Evolutionary conservation across 352 stramenopile genomes (phyloP).

Genomic region (Phytophthora pluvialis): DNA sequence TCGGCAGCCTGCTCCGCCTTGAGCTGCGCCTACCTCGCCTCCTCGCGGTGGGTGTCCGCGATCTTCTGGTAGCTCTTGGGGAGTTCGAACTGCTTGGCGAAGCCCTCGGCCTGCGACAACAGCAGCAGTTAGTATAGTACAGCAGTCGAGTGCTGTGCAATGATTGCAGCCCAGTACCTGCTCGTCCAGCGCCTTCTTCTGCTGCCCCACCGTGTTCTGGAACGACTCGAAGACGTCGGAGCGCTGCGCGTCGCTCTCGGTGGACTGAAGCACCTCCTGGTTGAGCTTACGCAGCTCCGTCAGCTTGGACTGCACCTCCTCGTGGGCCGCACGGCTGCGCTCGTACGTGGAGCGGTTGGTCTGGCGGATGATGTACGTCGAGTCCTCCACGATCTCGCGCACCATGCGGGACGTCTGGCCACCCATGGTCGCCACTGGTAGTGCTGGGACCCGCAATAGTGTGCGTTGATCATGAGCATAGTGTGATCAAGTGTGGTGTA

Average conservation of each 20-base stretch:
- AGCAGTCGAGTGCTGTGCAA: constrained; percentile 1
- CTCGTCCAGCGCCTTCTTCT: constrained; percentile 74
- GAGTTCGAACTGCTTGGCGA: constrained; percentile 81
- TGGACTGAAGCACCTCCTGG: constrained; percentile 66
- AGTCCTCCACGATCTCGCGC: constrained; percentile 79
- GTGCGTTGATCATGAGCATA: neutral
- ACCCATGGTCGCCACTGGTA: constrained; percentile 49
- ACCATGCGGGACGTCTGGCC: constrained; percentile 85
- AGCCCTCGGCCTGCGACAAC: constrained; percentile 53
- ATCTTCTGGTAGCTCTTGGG: constrained; percentile 74
- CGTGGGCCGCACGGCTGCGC: constrained; percentile 53
- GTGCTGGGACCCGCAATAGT: neutral
- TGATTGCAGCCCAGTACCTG: constrained; percentile 40
- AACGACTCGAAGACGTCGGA: constrained; percentile 69
- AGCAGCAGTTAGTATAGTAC: constrained; percentile 4
- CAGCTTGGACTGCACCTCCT: constrained; percentile 70
- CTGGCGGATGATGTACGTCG: constrained; percentile 79
- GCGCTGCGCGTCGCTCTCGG: constrained; percentile 55
- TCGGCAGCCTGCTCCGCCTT: constrained; percentile 15
- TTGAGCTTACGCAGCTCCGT: constrained; percentile 62
- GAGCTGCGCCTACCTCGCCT: constrained; percentile 20
- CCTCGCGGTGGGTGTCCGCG: constrained; percentile 53
- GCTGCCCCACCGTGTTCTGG: constrained; percentile 46
- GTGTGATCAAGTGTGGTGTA: constrained; percentile 1
- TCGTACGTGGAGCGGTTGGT: constrained; percentile 78